Evolutionary conservation across 2,329 filamentous ascomycete genomes (phyloP).

Genomic region (Sordariomycetes sp.): DNA sequence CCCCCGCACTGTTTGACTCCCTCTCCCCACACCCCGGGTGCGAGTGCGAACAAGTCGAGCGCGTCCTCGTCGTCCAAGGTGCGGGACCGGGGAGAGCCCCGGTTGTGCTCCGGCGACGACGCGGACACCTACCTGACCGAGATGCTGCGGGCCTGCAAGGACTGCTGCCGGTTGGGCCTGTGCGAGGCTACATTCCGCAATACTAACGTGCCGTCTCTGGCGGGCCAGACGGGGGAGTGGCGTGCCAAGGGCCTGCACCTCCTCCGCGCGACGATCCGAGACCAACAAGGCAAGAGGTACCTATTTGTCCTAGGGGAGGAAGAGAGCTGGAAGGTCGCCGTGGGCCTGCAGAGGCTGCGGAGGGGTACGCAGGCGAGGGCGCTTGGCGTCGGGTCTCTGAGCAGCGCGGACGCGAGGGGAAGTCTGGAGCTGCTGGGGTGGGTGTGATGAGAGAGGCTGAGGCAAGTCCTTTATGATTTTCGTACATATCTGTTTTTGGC

Average conservation of each 20-base stretch:
- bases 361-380: conserved; percentile 49
- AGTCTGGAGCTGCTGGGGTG: conserved; percentile 51
- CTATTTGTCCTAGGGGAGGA: conserved; percentile 54
- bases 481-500: not conserved
- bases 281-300: conserved; percentile 56
- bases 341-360: conserved; percentile 49
- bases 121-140: conserved; percentile 54
- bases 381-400: conserved; percentile 47
- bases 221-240: conserved; percentile 40
- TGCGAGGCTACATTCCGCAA: conserved; percentile 31
- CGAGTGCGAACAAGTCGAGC: conserved; percentile 8
- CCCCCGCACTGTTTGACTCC: conserved; percentile 49
- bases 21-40: conserved; percentile 27
- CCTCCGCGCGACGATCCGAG: conserved; percentile 51
- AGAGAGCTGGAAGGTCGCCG: conserved; percentile 58
- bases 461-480: too few relatives aligned
- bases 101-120: conserved; percentile 49
- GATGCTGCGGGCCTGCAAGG: conserved; percentile 54
- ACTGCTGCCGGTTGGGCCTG: conserved; percentile 46
- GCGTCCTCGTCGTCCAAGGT: conserved; percentile 9
- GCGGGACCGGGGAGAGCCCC: conserved; percentile 37
- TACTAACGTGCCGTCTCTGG: conserved; percentile 27
- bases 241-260: conserved; percentile 48
- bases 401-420: conserved; percentile 38
- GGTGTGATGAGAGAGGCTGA: conserved; percentile 13